A percentile compares a stretch with the other conserved stretches of the same genome.
Evolutionary conservation across 768 basidiomycete species (phyloP).

Genomic region (Agaricus subrufescens): DNA sequence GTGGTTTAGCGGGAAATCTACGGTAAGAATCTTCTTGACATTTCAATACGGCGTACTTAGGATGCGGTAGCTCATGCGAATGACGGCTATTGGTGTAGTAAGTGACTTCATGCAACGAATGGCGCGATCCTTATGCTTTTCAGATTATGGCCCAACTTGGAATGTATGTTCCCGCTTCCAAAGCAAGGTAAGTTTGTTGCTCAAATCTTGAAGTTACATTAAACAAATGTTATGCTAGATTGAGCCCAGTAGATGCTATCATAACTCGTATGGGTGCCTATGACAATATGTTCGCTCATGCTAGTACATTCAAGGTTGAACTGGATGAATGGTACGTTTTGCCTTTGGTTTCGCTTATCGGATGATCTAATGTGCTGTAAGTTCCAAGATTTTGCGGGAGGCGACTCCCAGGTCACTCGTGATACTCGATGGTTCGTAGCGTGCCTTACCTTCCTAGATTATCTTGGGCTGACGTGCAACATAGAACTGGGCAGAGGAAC

Average conservation of each 20-base stretch:
- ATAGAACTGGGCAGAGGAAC: constrained; percentile 93
- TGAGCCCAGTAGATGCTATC: constrained; percentile 89
- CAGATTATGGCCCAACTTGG: constrained; percentile 93
- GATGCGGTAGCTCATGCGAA: constrained; percentile 70
- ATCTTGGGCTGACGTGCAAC: constrained; percentile 6
- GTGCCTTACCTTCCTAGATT: background rate
- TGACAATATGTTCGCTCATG: constrained; percentile 92
- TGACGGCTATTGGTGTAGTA: constrained; percentile 92
- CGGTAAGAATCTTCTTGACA: constrained; percentile 19
- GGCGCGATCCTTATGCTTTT: background rate
- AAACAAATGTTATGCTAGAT: constrained; percentile 30
- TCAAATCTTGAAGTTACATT: background rate
- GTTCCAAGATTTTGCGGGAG: constrained; percentile 90
- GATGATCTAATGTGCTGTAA: constrained; percentile 21
- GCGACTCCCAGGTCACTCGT: constrained; percentile 93
- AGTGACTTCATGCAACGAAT: constrained; percentile 17
- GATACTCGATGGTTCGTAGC: constrained; percentile 79
- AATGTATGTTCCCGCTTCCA: constrained; percentile 87
- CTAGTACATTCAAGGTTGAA: constrained; percentile 98
- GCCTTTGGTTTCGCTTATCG: background rate
- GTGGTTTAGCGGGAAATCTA: constrained; percentile 31
- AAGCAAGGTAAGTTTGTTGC: constrained; percentile 53
- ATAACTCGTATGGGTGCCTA: constrained; percentile 98
- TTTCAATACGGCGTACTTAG: background rate
- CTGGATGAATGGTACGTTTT: constrained; percentile 84